Evolutionary conservation across 2,329 filamentous ascomycete species (phyloP).

Genomic region (Alternaria brassicae): DNA sequence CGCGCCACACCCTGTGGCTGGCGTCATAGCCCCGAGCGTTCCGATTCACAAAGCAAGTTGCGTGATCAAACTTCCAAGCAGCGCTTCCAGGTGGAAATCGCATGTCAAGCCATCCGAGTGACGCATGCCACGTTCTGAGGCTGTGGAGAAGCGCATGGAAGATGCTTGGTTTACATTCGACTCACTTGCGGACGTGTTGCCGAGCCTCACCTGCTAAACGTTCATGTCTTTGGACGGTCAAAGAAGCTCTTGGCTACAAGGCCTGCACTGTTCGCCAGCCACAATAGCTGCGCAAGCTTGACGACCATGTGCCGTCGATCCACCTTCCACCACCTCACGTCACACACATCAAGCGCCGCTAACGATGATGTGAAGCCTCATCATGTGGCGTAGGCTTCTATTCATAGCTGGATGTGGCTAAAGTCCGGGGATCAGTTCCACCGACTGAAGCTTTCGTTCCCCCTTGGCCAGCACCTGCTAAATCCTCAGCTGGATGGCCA

Average conservation of each 20-base stretch:
- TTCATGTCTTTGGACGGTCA: neutral
- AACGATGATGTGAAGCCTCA: slow-evolving; percentile 12
- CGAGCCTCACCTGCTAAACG: neutral
- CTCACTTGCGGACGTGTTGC: neutral
- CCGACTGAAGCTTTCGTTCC: neutral
- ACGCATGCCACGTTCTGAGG: slow-evolving; percentile 8
- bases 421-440: neutral
- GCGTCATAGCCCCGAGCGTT: slow-evolving; percentile 10
- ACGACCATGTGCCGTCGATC: slow-evolving; percentile 4
- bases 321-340: neutral
- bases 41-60: slow-evolving; percentile 11
- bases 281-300: slow-evolving; percentile 18
- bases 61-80: slow-evolving; percentile 1
- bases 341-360: neutral
- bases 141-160: neutral
- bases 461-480: neutral
- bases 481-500: neutral
- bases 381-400: slow-evolving; percentile 4
- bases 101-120: neutral
- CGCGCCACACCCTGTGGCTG: slow-evolving; percentile 22
- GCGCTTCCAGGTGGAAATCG: neutral
- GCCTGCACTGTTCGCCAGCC: slow-evolving; percentile 11
- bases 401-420: slow-evolving; percentile 10
- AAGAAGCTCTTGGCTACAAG: slow-evolving; percentile 1
- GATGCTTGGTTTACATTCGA: neutral